A percentile compares a stretch with the other conserved stretches of the same genome.
Evolutionary conservation across 148 eudicot species (phyloP).

Genomic region (Vaccinium myrtillus): DNA sequence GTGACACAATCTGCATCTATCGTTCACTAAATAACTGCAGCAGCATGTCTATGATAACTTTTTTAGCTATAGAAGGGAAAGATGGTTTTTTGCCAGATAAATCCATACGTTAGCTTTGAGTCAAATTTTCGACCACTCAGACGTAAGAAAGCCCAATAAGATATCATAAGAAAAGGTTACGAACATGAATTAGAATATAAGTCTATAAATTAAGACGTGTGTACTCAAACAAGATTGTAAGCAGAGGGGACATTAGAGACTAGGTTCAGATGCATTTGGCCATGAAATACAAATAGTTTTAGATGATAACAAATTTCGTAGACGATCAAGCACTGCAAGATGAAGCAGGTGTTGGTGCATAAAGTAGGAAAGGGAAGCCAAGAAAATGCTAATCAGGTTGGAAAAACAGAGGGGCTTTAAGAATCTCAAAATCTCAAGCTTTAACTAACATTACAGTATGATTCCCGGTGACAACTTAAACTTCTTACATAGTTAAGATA

Average conservation of each 20-base stretch:
- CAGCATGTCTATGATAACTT: not conserved
- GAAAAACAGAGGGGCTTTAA: not conserved
- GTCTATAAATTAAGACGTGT: not conserved
- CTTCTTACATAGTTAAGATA: not conserved
- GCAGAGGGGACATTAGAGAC: not conserved
- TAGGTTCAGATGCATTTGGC: not conserved
- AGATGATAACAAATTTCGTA: not conserved
- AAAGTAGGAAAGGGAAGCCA: not conserved
- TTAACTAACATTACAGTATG: not conserved
- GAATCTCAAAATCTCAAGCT: conserved; percentile 10
- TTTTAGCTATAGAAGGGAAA: not conserved
- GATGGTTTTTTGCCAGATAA: not conserved
- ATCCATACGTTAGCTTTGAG: not conserved
- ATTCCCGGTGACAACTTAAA: not conserved
- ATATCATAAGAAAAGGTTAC: not conserved
- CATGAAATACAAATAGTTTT: not conserved
- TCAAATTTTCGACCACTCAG: not conserved
- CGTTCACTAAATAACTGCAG: not conserved
- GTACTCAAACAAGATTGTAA: not conserved
- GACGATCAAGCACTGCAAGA: not conserved
- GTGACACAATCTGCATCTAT: not conserved
- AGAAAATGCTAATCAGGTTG: not conserved
- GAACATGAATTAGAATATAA: not conserved
- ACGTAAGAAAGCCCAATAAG: not conserved
- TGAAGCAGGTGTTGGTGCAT: not conserved